Evolutionary conservation across 495 filamentous ascomycete genomes (phyloP), one percentile per base, ranked within the genome.

Genomic region (Penicillium herquei): DNA sequence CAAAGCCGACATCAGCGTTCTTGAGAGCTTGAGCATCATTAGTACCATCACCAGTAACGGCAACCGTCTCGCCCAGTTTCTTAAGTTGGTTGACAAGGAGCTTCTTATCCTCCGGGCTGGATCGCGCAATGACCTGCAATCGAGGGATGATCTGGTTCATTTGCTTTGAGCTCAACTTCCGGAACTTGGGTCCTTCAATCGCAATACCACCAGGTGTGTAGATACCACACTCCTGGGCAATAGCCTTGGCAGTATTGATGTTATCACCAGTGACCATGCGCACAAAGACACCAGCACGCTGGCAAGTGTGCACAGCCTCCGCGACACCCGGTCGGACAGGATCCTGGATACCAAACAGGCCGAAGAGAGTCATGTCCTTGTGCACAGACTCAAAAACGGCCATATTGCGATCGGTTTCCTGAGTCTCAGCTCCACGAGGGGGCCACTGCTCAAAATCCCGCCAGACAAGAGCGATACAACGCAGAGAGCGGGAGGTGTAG

Each of bases 251-350:
- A 11, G 91, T 96, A 51, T 83, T 72, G 49, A 91, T 78, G 58
- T 94, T 95, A 63, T 96, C 91, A 52, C 91, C 91, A 26, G 91
- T 96, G 13, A 96, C 91, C 91, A 96, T 96, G 35, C 89, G 84
- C 12, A 94, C 90, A 59, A 84, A 85, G 42, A 96, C 89, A 59
- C 91, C 91, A 33, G 91, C 91, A 21, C 81, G 72, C 58, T 90
- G 85, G 49, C 88, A 91, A 49, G 84, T 78, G 17, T 74, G 69
- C n/a, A 96, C 90, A 6, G 91, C 87, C 31, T 92, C 86, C 10
- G 79, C 73, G 13, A 94, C 91, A 57, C 90, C 91, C 6, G 72
- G 70, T 49, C 91, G 89, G 30, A 96, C 81, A 14, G 91, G 91
- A 72, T 96, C 91, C 70, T 92, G 90, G 56, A 96, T 94, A 62